Conservation (phyloP, 176 grass and related monocot species). For the Guadua angustifolia region DNA sequence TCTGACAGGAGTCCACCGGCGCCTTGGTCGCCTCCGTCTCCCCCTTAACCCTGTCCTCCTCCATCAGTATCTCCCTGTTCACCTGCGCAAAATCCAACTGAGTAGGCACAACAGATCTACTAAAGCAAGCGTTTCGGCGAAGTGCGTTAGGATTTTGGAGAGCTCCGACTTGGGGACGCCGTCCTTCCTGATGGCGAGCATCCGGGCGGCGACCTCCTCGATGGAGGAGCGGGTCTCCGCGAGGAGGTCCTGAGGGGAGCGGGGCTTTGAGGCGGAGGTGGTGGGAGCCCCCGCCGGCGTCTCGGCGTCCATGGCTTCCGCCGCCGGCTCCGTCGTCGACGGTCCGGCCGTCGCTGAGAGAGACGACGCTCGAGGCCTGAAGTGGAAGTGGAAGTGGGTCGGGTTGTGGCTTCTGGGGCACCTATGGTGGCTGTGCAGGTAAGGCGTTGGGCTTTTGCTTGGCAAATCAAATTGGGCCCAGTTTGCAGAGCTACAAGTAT, state of each 20-base stretch:
- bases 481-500: neutral
- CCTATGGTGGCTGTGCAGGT: neutral
- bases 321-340: constrained; percentile 37
- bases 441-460: neutral
- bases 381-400: neutral
- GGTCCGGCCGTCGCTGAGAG: constrained; percentile 19
- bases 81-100: constrained; percentile 46
- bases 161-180: constrained; percentile 70
- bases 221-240: constrained; percentile 72
- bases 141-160: constrained; percentile 30
- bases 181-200: constrained; percentile 82
- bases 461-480: neutral
- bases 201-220: constrained; percentile 74
- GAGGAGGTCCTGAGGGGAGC: constrained; percentile 61
- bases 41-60: constrained; percentile 78
- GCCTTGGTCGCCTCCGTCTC: constrained; percentile 88
- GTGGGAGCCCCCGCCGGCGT: neutral
- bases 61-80: constrained; percentile 88
- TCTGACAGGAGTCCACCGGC: constrained; percentile 94
- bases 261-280: neutral
- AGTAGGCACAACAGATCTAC: constrained; percentile 22
- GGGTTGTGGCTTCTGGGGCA: neutral
- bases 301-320: constrained; percentile 70
- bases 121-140: constrained; percentile 26
- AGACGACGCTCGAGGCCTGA: neutral